Evolutionary conservation across 306 rosid species (phyloP), one percentile per base, ranked within the genome.

Genomic region (Heteromeles arbutifolia): DNA sequence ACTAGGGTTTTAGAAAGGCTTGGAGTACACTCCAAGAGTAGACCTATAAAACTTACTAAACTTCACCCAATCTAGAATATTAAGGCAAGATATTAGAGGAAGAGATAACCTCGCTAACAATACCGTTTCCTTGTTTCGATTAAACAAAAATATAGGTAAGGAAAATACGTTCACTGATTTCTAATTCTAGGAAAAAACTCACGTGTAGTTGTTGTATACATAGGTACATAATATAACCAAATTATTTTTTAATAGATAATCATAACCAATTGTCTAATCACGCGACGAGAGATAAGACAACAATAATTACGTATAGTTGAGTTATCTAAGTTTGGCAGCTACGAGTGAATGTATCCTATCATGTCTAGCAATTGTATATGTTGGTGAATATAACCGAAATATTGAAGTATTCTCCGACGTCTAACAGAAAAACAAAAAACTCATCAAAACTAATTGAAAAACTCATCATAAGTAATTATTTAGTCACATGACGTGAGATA

Each of bases 251-350:
- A 21, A 56, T 2, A 1, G 6, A n/a, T n/a, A 22, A 10, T 0
- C 11, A 2, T 53, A 17, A 56, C 2, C 9, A n/a, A 57, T 19
- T 21, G 2, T 45, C 19, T 45, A n/a, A 24, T 22, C 15, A n/a
- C 28, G 3, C 10, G 1, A 57, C 5, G 15, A 57, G 6, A 57
- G 1, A 56, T 56, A n/a, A 4, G 7, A 8, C 53, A 10, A 22
- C 0, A 57, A 0, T 4, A 2, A 1, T 11, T 0, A 56, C 1
- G 6, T 10, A 57, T 2, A 22, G 22, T n/a, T 2, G 6, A 8
- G 12, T 9, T 22, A 57, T 57, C 13, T 22, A 22, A 57, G 24
- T 57, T 57, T 22, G 0, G 26, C 6, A 0, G 1, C 2, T 6
- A 22, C 4, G 28, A 22, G 7, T 57, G 53, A 45, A 4, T 14